phyloP scores from a whole-genome alignment of 75 land plant species.

The Selaginella tamariscina region DNA sequence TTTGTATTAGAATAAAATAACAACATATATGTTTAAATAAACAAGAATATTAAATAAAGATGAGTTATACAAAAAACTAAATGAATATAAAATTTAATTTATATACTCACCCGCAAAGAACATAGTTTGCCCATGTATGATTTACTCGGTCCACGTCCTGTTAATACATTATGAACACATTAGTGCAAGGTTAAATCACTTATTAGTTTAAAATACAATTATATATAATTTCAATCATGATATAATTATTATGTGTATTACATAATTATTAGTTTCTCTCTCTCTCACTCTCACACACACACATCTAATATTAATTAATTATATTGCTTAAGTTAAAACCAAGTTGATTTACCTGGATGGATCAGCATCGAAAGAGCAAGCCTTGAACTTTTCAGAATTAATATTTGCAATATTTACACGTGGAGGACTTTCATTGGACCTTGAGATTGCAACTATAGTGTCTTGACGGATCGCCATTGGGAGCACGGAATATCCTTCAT shows the following conservation, averaged over 20 bases:
- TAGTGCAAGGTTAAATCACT: too few species aligned
- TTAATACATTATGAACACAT: slow-evolving; percentile 10
- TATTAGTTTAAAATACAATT: too few species aligned
- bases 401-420: slow-evolving; percentile 62
- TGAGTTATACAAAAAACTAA: neutral
- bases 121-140: slow-evolving; percentile 90
- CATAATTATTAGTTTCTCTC: too few species aligned
- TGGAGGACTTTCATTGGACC: slow-evolving; percentile 27
- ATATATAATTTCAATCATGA: too few species aligned
- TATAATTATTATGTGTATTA: too few species aligned
- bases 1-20: neutral
- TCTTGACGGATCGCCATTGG: slow-evolving; percentile 98
- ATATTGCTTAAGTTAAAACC: neutral
- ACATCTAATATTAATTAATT: too few species aligned
- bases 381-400: slow-evolving; percentile 43
- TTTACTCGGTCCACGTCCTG: slow-evolving; percentile 86
- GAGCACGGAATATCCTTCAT: slow-evolving; percentile 94
- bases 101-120: slow-evolving; percentile 97
- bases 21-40: neutral
- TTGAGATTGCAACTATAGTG: slow-evolving; percentile 82
- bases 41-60: slow-evolving; percentile 5
- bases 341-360: slow-evolving; percentile 19
- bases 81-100: too few species aligned
- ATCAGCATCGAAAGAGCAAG: slow-evolving; percentile 69
- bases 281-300: too few species aligned